Evolutionary conservation across 768 basidiomycete species (phyloP).

Genomic region (Xerocomus spinulosus): DNA sequence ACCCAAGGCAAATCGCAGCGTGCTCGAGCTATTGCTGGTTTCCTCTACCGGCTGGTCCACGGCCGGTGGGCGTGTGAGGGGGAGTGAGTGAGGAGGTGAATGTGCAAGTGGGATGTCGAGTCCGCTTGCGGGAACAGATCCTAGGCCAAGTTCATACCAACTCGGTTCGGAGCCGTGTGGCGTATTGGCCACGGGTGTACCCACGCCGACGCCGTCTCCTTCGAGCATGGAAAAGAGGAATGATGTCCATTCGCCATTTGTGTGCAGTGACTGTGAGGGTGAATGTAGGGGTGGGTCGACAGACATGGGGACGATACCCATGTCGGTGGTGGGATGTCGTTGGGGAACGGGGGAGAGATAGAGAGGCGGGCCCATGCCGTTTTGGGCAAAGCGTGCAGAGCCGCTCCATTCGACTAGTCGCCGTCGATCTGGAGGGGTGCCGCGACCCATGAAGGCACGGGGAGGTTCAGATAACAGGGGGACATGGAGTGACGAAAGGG

Average conservation of each 20-base stretch:
- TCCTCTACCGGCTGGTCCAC: conserved; percentile 21
- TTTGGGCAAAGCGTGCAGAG: conserved; percentile 13
- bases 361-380: conserved; percentile 24
- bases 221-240: conserved; percentile 33
- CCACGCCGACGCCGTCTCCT: conserved; percentile 22
- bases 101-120: conserved; percentile 16
- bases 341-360: conserved; percentile 25
- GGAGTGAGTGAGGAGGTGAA: neutral
- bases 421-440: conserved; percentile 29
- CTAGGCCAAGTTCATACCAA: conserved; percentile 30
- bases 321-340: conserved; percentile 8
- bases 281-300: conserved; percentile 13
- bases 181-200: conserved; percentile 1
- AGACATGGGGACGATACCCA: conserved; percentile 20
- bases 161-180: conserved; percentile 12
- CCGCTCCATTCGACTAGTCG: conserved; percentile 30
- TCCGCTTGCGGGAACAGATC: conserved; percentile 9
- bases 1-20: conserved; percentile 29
- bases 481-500: conserved; percentile 30
- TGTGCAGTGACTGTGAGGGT: conserved; percentile 1
- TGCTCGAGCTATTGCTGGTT: conserved; percentile 24
- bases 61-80: neutral
- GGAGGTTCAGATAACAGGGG: conserved; percentile 30
- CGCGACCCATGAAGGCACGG: conserved; percentile 33
- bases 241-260: conserved; percentile 30